Conservation (phyloP, 345 rosid species). For the Sisymbrium irio region DNA sequence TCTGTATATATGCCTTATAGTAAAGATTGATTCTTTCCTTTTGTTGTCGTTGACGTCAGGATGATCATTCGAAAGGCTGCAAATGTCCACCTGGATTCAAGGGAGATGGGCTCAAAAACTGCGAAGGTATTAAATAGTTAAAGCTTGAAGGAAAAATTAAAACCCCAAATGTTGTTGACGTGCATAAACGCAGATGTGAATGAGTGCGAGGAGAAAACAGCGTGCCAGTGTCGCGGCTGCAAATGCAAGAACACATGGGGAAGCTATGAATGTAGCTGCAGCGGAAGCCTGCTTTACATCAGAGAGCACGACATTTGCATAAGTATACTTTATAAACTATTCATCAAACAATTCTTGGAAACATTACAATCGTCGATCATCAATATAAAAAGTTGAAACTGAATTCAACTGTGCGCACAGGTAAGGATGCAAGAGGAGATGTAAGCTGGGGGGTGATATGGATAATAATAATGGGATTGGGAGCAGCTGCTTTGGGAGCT, state of each 20-base stretch:
- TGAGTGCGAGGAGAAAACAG: conserved; percentile 80
- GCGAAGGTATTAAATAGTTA: conserved; percentile 56
- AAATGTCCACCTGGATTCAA: conserved; percentile 85
- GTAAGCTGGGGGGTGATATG: conserved; percentile 80
- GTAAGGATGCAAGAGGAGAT: conserved; percentile 33
- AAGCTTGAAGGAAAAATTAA: neutral
- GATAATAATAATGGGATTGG: conserved; percentile 75
- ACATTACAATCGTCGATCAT: neutral
- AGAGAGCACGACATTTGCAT: conserved; percentile 83
- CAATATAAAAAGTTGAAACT: neutral
- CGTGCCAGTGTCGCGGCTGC: conserved; percentile 53
- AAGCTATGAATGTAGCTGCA: conserved; percentile 82
- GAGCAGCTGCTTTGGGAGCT: conserved; percentile 79
- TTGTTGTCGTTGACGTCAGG: conserved; percentile 39
- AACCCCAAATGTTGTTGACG: neutral
- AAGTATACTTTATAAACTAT: conserved; percentile 34
- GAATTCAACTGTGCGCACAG: neutral
- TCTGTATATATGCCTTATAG: neutral
- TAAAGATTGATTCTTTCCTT: neutral
- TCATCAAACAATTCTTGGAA: neutral
- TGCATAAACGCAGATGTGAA: conserved; percentile 36
- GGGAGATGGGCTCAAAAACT: conserved; percentile 72
- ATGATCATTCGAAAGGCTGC: conserved; percentile 61
- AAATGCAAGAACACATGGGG: conserved; percentile 89
- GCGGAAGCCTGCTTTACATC: conserved; percentile 64